phyloP scores from a whole-genome alignment of 169 alveolate genomes.

The Amoebophrya sp. region DNA sequence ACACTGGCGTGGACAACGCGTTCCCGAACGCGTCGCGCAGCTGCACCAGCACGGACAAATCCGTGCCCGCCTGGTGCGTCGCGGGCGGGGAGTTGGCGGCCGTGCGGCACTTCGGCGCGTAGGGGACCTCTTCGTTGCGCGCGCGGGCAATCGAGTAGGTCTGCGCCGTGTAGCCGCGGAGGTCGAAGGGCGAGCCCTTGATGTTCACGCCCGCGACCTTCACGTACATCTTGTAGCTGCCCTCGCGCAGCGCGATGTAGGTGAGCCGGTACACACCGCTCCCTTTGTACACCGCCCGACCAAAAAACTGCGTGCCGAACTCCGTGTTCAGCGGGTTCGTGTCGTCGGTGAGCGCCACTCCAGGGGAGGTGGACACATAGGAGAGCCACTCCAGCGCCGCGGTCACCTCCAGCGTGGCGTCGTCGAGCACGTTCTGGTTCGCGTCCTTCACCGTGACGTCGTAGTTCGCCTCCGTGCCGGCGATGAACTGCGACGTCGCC shows the following conservation, averaged over 20 bases:
- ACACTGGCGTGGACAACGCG: background rate
- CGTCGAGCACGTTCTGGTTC: background rate
- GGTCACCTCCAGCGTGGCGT: background rate
- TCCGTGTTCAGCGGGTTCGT: background rate
- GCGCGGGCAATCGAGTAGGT: background rate
- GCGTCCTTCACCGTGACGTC: conserved; percentile 16
- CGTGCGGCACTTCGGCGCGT: background rate
- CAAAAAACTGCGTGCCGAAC: conserved; percentile 8
- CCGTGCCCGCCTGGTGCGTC: conserved; percentile 10
- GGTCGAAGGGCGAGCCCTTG: conserved; percentile 1
- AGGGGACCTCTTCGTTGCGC: background rate
- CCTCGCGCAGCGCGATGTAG: conserved; percentile 6
- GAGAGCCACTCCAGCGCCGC: conserved; percentile 1
- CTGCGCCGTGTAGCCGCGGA: background rate
- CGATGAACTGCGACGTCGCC: background rate
- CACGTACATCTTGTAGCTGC: conserved; percentile 5
- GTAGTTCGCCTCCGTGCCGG: background rate
- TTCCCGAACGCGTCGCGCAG: conserved; percentile 16
- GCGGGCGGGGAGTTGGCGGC: conserved; percentile 9
- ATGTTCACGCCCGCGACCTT: conserved; percentile 7
- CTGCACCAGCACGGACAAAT: conserved; percentile 9
- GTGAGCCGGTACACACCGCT: background rate
- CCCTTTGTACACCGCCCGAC: background rate
- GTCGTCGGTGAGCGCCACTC: background rate
- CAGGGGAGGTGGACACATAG: background rate